Evolutionary conservation across 306 rosid genomes (phyloP), one percentile per base, ranked within the genome.

Genomic region (Quercus parvula): DNA sequence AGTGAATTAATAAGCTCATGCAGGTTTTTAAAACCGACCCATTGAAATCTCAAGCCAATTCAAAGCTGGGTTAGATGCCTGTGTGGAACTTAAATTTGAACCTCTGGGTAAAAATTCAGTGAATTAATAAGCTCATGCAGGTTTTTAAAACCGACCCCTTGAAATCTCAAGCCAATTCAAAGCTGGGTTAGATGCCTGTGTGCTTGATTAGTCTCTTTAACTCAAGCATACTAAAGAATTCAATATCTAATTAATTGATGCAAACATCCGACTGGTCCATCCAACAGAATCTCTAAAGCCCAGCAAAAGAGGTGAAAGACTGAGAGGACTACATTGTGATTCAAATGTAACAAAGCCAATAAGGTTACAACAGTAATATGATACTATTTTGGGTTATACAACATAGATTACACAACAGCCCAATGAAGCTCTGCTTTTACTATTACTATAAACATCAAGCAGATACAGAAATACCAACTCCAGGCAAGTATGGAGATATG

Each of bases 381-480:
- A 55, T 59, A 19, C 38, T 13, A 18, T 54, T 30, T 77, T 74
- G 69, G 70, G 20, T 15, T 70, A 64, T 52, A 74, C 72, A 83
- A 22, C 64, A 82, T 87, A 81, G 70, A 54, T 77, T 74, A 81
- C 75, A 71, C 81, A 55, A 63, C 74, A 38, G 70, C 68, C 74
- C 51, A 63, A 79, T 54, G 78, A 79, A 68, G 75, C 67, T 68
- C 25, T 72, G 71, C 44, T 58, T 51, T 80, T 78, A 10, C 54
- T 49, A 77, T 74, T 76, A 80, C 75, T 81, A 86, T 87, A 80
- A 78, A 84, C 85, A 88, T 75, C 78, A 79, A 70, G 61, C 51
- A 17, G 59, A 78, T 77, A 72, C 67, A 59, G 31, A 67, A 68
- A 76, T 46, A 80, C 63, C 1, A 81, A 68, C 80, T 71, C 81